Base-by-base conservation (phyloP, 345 rosid genomes). In the Eucalyptus cladocalyx region DNA sequence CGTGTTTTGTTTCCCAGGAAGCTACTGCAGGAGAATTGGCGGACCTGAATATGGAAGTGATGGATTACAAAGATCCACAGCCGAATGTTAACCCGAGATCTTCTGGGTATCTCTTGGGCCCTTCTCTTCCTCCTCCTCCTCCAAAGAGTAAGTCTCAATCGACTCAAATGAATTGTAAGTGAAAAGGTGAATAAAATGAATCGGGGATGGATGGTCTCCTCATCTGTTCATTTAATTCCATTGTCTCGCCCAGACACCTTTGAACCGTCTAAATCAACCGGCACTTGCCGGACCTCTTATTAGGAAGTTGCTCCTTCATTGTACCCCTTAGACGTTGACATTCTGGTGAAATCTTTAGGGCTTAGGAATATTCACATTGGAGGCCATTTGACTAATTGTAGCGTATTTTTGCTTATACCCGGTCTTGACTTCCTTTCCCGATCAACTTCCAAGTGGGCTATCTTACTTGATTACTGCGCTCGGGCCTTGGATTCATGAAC, bases 61-160 rank as follows among this genome's bases (percentile, higher is more conserved):
- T 91, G 93, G 97, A 94, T 87, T 95, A 95, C 87, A 53, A 90
- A 80, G 93, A 89, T 26, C 93, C 97, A 23, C 90, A 88, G 80
- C 91, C 96, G 34, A 95, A 94, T 90, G 88, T 88, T 4, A 95
- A 93, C 91, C 94, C 95, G 49, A 94, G 56, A 92, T 88, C 93
- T 87, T 21, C 43, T 18, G 95, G 94, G 26, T 92, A 42, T 87
- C 16, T 90, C 10, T 50, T 91, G 11, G 87, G 47, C 69, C 96
- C 96, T 89, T 90, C 58, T 53, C 58, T 53, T 53, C 58, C 58
- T 53, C 58, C 58, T 53, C 56, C 96, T 83, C 94, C 94, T 56
- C 30, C 30, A 23, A 48, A 37, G 23, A 34, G 80, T 69, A 37
- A 69, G 12, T 11, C 37, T 37, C 23, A 34, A 9, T 34, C 6